These are phyloP conservation scores for Nyctanthes arbortristis DNA, from an alignment of 257 asterid genomes.

Conservation along the genomic window DNA sequence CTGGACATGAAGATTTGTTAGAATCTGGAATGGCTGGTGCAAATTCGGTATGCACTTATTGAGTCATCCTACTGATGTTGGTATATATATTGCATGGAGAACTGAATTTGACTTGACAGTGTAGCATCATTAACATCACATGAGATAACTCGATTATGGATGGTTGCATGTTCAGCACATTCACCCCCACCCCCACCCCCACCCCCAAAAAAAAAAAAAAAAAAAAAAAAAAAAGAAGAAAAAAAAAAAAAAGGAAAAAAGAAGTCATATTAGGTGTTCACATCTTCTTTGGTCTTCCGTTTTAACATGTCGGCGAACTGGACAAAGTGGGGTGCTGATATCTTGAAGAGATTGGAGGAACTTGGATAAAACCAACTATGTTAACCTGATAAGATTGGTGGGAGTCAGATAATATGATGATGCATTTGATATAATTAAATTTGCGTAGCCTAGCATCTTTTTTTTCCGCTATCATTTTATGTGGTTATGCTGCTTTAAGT, in stretches of 20 bases:
- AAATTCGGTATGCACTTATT: slow-evolving; percentile 50
- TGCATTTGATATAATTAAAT: too few species aligned
- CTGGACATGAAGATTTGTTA: slow-evolving; percentile 61
- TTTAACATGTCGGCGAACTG: background rate
- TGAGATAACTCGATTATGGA: background rate
- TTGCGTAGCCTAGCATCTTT: too few species aligned
- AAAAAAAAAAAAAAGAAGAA: too few species aligned
- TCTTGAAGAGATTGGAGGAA: background rate
- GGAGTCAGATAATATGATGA: slow-evolving; percentile 6
- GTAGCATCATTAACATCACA: background rate
- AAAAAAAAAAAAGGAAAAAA: too few species aligned
- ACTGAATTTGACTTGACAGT: slow-evolving; percentile 15
- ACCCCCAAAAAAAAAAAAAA: too few species aligned
- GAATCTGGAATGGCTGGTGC: slow-evolving; percentile 72
- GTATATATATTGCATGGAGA: background rate
- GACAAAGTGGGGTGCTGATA: background rate
- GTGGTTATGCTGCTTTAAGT: too few species aligned
- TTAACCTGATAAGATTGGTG: too few species aligned
- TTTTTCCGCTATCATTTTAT: too few species aligned
- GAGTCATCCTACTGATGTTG: slow-evolving; percentile 12
- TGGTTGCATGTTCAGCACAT: background rate
- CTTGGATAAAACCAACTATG: too few species aligned
- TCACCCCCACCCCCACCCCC: too few species aligned
- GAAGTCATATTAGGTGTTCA: background rate
- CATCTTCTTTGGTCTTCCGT: background rate